Evolutionary conservation across 2,329 filamentous ascomycete genomes (phyloP).

Genomic region (Colletotrichum zoysiae): DNA sequence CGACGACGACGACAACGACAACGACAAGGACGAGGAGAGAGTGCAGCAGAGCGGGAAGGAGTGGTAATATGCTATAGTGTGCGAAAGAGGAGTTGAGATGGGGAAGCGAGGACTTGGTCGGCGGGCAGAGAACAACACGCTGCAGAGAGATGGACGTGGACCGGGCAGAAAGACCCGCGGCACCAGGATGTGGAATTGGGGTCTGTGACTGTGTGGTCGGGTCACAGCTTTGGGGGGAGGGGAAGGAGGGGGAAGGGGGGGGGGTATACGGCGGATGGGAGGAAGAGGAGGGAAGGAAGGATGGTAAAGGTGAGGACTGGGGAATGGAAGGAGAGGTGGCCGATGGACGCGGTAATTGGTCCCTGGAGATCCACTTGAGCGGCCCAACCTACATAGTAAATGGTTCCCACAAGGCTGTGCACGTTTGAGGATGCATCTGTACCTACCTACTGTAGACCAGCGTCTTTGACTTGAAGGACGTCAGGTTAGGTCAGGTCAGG

Average conservation of each 20-base stretch:
- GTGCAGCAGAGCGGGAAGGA: slow-evolving; percentile 20
- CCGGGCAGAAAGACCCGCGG: slow-evolving; percentile 23
- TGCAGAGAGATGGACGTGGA: slow-evolving; percentile 18
- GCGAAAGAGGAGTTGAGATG: slow-evolving; percentile 34
- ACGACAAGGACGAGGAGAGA: slow-evolving; percentile 14
- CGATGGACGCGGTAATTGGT: slow-evolving; percentile 27
- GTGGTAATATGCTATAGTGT: slow-evolving; percentile 31
- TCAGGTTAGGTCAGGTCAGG: slow-evolving; percentile 10
- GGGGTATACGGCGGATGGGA: background rate
- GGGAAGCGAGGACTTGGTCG: slow-evolving; percentile 34
- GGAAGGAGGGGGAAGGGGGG: background rate
- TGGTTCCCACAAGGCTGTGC: slow-evolving; percentile 44
- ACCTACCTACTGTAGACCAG: slow-evolving; percentile 10
- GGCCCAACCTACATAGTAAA: slow-evolving; percentile 35
- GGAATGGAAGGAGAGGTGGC: slow-evolving; percentile 4
- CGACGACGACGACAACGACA: background rate
- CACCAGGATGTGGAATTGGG: slow-evolving; percentile 22
- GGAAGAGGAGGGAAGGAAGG: background rate
- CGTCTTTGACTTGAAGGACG: slow-evolving; percentile 19
- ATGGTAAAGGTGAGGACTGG: background rate
- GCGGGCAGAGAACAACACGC: slow-evolving; percentile 17
- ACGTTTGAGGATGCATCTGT: slow-evolving; percentile 43
- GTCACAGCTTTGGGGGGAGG: slow-evolving; percentile 16
- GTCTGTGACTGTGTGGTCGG: slow-evolving; percentile 18
- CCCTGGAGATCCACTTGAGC: slow-evolving; percentile 3